A percentile compares a stretch with the other conserved stretches of the same genome.
Evolutionary conservation across 2,329 filamentous ascomycete genomes (phyloP).

Genomic region (Hypomyces rosellus): DNA sequence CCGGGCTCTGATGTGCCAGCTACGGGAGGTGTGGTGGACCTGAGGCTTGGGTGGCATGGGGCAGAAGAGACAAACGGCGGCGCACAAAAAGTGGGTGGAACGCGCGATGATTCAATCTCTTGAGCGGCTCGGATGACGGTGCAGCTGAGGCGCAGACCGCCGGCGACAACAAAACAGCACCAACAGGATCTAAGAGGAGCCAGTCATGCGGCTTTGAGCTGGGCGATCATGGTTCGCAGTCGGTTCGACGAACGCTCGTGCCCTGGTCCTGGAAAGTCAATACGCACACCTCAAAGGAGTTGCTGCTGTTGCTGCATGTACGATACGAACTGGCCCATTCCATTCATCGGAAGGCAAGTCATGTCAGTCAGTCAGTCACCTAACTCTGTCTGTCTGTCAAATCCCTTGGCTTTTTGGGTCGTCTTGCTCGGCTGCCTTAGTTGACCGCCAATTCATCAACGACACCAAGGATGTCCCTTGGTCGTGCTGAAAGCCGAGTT

Average conservation of each 20-base stretch:
- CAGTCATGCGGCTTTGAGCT: constrained; percentile 4
- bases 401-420: too few relatives aligned
- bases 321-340: too few relatives aligned
- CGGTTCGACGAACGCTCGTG: constrained; percentile 19
- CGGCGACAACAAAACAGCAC: constrained; percentile 3
- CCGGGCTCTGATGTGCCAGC: not conserved
- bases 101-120: constrained; percentile 11
- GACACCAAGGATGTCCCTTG: constrained; percentile 5
- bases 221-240: constrained; percentile 21
- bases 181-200: constrained; percentile 7
- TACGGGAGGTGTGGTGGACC: constrained; percentile 12
- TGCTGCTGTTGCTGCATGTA: too few relatives aligned
- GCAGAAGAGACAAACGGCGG: constrained; percentile 3
- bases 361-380: too few relatives aligned
- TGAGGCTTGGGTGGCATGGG: constrained; percentile 5
- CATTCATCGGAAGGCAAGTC: too few relatives aligned
- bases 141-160: constrained; percentile 13
- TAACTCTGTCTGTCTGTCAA: not conserved
- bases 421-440: not conserved
- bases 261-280: constrained; percentile 12
- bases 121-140: constrained; percentile 11
- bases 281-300: not conserved
- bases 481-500: constrained; percentile 3
- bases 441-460: constrained; percentile 46
- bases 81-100: not conserved